Evolutionary conservation across 305 asterid species (phyloP).

Genomic region (Withania somnifera): DNA sequence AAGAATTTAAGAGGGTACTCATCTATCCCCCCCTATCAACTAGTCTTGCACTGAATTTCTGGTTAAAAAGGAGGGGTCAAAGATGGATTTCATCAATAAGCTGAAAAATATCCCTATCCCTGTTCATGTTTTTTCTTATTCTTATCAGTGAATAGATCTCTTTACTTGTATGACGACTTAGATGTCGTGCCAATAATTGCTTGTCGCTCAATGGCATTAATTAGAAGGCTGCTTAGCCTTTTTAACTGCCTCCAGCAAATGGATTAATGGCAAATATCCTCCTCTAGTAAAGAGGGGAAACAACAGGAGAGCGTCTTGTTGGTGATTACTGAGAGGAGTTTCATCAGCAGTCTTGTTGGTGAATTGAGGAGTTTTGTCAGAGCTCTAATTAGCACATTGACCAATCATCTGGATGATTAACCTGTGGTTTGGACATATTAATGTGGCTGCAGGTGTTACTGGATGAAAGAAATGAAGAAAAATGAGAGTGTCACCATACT

Average conservation of each 20-base stretch:
- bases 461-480: not conserved
- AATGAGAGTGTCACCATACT: not conserved
- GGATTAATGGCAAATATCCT: not conserved
- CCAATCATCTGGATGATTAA: not conserved
- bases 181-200: not conserved
- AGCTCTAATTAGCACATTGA: not conserved
- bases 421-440: not conserved
- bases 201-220: not conserved
- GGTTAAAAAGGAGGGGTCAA: not conserved
- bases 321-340: not conserved
- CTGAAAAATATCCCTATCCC: not conserved
- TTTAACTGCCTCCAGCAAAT: not conserved
- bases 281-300: not conserved
- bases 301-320: not conserved
- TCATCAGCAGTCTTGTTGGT: too few species aligned
- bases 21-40: not conserved
- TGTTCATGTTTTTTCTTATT: too few species aligned
- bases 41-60: not conserved
- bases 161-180: too few species aligned
- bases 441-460: not conserved
- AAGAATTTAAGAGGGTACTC: constrained; percentile 53
- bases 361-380: too few species aligned
- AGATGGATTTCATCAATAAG: not conserved
- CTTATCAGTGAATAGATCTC: too few species aligned
- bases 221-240: not conserved